Conservation (phyloP, 768 basidiomycete species). For the Rhodosporidiobolus odoratus region DNA sequence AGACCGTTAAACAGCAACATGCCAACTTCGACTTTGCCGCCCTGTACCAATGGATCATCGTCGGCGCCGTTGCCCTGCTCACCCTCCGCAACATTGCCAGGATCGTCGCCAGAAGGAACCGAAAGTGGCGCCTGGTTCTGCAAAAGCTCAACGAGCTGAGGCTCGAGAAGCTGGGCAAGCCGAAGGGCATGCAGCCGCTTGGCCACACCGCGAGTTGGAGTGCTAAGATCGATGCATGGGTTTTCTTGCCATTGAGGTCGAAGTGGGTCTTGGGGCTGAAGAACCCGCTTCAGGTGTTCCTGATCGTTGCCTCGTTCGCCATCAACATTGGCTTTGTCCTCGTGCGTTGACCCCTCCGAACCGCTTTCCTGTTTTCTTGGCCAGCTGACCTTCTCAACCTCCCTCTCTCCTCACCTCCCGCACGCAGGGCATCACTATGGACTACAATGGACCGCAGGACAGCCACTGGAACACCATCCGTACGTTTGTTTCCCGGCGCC, state of each 20-base stretch:
- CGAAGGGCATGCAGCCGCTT: neutral
- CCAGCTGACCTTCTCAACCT: neutral
- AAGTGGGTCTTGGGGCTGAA: slow-evolving; percentile 15
- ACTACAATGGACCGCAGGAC: slow-evolving; percentile 7
- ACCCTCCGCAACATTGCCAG: slow-evolving; percentile 14
- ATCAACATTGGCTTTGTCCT: slow-evolving; percentile 33
- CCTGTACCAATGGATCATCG: slow-evolving; percentile 27
- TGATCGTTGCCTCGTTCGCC: slow-evolving; percentile 18
- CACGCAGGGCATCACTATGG: neutral
- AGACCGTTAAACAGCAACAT: slow-evolving; percentile 14
- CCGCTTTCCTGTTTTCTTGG: neutral
- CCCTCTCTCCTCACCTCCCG: neutral
- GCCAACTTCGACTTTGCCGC: slow-evolving; percentile 22
- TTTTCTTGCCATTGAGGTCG: slow-evolving; percentile 20
- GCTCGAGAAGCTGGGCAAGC: slow-evolving; percentile 20
- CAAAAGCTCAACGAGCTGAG: slow-evolving; percentile 20
- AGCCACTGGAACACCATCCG: slow-evolving; percentile 13
- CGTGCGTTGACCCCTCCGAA: neutral
- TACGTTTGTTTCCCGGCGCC: too few species aligned
- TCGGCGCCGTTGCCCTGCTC: slow-evolving; percentile 12
- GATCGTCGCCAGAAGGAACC: slow-evolving; percentile 10
- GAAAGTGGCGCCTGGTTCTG: slow-evolving; percentile 17
- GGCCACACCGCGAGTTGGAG: slow-evolving; percentile 19
- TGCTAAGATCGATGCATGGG: slow-evolving; percentile 14
- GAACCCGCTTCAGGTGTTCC: slow-evolving; percentile 26